Base-by-base conservation (phyloP, 495 filamentous ascomycete species). In the Podospora comata region DNA sequence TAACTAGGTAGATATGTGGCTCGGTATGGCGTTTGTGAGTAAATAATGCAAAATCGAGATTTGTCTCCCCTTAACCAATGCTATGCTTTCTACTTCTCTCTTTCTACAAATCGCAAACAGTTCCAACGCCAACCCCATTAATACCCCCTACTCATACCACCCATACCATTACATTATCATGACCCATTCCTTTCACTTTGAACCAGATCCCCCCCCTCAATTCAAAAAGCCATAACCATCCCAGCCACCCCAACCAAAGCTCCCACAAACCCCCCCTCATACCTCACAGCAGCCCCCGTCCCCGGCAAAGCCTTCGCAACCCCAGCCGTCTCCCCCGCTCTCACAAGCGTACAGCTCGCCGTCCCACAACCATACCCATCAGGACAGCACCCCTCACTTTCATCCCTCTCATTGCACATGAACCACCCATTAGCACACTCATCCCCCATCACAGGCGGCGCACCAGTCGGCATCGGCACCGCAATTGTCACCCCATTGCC, bases 341-440 rank as follows among this genome's bases (percentile, higher is more conserved):
- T 68, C 0, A 77, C 74, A 3, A 84, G 82, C 15, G 85, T 86
- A 75, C 93, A 96, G 74, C 89, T 91, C 23, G 82, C 81, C 23
- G 79, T 77, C 11, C 92, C 92, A 79, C 93, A 96, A 5, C 67
- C 77, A 75, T 87, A 94, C 20, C 91, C 92, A 26, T 68, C 80
- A 4, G 92, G 92, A 82, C 93, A 97, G 73, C 93, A 97, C 7
- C 93, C 93, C 0, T 88, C 85, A 5, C 85, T 86, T 0, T 85
- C 86, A 65, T 73, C 76, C 0, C 39, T 63, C 19, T 78, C 30
- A 32, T 32, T 78, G 71, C 93, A 97, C 55, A 82, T 84, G 65
- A 87, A 91, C 93, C 93, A 97, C 3, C 93, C 93, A 26, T 65
- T 77, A 0, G 92, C 91, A 70, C 93, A 97, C 28, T 75, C 79